Percentiles rank a stretch among this genome's conserved stretches.
Evolutionary conservation across 768 basidiomycete genomes (phyloP).

Genomic region (Tylopilus vinaceipallidus): DNA sequence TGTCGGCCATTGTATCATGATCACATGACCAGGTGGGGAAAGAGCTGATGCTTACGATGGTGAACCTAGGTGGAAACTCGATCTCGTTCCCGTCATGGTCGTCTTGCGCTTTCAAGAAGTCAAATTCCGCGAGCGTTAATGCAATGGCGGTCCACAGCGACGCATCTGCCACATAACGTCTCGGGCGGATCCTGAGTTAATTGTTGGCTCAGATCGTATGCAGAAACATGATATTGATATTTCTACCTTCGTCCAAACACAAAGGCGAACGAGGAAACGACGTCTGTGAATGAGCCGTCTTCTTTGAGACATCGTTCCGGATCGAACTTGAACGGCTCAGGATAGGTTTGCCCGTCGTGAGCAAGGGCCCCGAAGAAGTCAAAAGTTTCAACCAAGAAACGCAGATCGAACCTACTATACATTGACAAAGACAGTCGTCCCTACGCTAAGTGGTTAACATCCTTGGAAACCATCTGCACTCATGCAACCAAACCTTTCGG

Average conservation of each 20-base stretch:
- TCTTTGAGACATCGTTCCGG: slow-evolving; percentile 38
- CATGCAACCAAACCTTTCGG: slow-evolving; percentile 21
- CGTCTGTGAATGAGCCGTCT: slow-evolving; percentile 15
- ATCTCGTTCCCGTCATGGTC: slow-evolving; percentile 22
- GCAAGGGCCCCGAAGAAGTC: slow-evolving; percentile 36
- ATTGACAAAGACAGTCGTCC: slow-evolving; percentile 21
- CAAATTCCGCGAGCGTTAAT: slow-evolving; percentile 23
- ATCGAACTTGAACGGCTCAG: slow-evolving; percentile 38
- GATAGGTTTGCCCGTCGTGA: slow-evolving; percentile 37
- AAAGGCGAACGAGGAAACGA: slow-evolving; percentile 12
- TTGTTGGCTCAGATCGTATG: neutral
- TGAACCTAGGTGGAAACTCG: slow-evolving; percentile 24
- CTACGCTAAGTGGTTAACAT: slow-evolving; percentile 6
- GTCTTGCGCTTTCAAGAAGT: slow-evolving; percentile 22
- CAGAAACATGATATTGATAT: neutral
- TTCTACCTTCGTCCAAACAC: slow-evolving; percentile 28
- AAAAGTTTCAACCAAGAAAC: neutral
- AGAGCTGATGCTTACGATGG: slow-evolving; percentile 18
- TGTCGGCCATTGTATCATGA: slow-evolving; percentile 3
- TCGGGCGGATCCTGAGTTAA: slow-evolving; percentile 22
- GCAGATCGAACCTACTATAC: slow-evolving; percentile 15
- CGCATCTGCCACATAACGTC: slow-evolving; percentile 19
- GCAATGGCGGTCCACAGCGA: slow-evolving; percentile 28
- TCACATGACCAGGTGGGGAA: neutral
- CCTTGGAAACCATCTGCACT: neutral